Conservation (phyloP, 306 rosid species). For the Clitoria ternatea region DNA sequence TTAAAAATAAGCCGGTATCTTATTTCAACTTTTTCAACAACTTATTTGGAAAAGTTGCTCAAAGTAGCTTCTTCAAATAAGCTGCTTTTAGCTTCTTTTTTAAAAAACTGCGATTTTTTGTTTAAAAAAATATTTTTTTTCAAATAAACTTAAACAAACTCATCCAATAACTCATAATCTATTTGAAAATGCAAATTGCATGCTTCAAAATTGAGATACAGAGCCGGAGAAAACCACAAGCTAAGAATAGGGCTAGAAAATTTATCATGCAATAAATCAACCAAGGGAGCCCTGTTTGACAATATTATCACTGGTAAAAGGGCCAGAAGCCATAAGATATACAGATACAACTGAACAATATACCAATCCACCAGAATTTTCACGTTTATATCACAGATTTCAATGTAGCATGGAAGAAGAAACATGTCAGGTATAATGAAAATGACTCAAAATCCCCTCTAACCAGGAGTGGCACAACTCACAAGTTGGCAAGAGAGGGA, state of each 20-base stretch:
- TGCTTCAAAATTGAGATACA: neutral
- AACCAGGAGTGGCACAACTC: neutral
- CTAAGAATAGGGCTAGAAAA: neutral
- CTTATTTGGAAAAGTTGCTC: no score
- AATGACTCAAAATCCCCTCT: neutral
- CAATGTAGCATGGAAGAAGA: neutral
- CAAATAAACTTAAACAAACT: no score
- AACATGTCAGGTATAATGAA: neutral
- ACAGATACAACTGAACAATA: neutral
- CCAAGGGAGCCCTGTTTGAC: neutral
- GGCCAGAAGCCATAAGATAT: neutral
- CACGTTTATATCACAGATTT: neutral
- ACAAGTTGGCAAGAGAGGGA: neutral
- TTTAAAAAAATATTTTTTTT: no score
- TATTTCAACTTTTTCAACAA: no score
- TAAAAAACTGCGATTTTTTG: no score
- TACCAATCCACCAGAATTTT: neutral
- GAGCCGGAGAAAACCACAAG: conserved; percentile 7
- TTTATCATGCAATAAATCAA: neutral
- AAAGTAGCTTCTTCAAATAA: no score
- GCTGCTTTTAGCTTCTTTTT: no score
- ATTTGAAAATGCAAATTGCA: conserved; percentile 16
- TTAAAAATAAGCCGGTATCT: no score
- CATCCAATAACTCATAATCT: neutral
- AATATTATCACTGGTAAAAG: neutral